Conservation (phyloP, 2,329 filamentous ascomycete genomes). For the Huntiella abstrusa region DNA sequence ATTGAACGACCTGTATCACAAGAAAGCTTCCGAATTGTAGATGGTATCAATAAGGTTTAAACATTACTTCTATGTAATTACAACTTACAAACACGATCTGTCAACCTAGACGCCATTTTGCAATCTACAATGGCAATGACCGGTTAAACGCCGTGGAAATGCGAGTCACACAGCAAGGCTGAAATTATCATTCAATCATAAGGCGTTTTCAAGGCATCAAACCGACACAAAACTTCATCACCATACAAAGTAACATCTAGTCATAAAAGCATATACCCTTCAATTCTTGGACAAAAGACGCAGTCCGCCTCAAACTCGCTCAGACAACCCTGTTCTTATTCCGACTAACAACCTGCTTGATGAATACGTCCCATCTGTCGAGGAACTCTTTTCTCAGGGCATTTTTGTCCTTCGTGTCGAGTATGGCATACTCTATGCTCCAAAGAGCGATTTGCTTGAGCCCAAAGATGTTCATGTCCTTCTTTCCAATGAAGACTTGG, state of each 20-base stretch:
- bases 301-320: background rate
- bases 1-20: too few relatives aligned
- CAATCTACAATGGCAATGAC: too few relatives aligned
- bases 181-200: too few relatives aligned
- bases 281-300: background rate
- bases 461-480: slow-evolving; percentile 46
- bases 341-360: slow-evolving; percentile 29
- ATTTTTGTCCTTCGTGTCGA: slow-evolving; percentile 25
- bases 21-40: too few relatives aligned
- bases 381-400: slow-evolving; percentile 27
- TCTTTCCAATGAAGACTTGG: slow-evolving; percentile 51
- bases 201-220: too few relatives aligned
- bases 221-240: too few relatives aligned
- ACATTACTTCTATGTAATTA: too few relatives aligned
- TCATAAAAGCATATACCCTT: background rate
- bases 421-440: slow-evolving; percentile 42
- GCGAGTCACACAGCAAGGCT: too few relatives aligned
- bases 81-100: too few relatives aligned
- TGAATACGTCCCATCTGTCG: slow-evolving; percentile 38
- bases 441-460: slow-evolving; percentile 50
- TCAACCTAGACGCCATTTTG: too few relatives aligned
- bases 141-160: too few relatives aligned
- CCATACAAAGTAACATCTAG: background rate
- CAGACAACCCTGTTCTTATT: slow-evolving; percentile 16
- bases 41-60: too few relatives aligned